These are phyloP conservation scores for Cornus controversa DNA, from an alignment of 148 eudicot genomes.

Conservation along the genomic window DNA sequence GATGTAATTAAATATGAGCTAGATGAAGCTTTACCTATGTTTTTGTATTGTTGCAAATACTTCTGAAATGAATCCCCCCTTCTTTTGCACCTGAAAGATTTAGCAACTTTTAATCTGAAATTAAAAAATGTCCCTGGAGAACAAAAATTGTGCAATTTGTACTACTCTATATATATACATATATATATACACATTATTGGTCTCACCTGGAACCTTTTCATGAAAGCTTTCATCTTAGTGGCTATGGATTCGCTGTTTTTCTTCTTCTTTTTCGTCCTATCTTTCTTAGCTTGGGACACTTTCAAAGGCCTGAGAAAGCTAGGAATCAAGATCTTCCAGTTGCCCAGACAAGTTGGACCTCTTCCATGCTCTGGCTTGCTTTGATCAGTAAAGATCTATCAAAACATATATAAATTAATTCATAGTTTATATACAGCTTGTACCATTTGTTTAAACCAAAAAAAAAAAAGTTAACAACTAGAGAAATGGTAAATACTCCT, in stretches of 20 bases:
- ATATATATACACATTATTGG: background rate
- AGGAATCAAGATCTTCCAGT: slow-evolving; percentile 18
- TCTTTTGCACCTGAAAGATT: slow-evolving; percentile 23
- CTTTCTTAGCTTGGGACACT: background rate
- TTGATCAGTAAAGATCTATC: background rate
- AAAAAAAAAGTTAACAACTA: no score
- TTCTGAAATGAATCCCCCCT: slow-evolving; percentile 19
- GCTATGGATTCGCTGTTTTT: slow-evolving; percentile 9
- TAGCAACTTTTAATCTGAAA: no score
- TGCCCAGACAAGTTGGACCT: slow-evolving; percentile 23
- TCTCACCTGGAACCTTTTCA: slow-evolving; percentile 27
- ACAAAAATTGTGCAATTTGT: background rate
- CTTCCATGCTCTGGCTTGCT: slow-evolving; percentile 8
- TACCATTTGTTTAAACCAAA: no score
- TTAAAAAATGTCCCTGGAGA: background rate
- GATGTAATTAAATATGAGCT: background rate
- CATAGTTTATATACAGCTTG: background rate
- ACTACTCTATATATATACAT: no score
- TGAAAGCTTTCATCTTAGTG: slow-evolving; percentile 18
- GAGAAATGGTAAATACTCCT: no score
- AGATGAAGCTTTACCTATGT: slow-evolving; percentile 11
- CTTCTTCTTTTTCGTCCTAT: slow-evolving; percentile 9
- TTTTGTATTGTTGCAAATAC: slow-evolving; percentile 14
- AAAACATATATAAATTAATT: background rate
- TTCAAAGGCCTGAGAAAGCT: slow-evolving; percentile 6